These are phyloP conservation scores for Ballota nigra DNA, from an alignment of 257 asterid species.

Conservation along the genomic window DNA sequence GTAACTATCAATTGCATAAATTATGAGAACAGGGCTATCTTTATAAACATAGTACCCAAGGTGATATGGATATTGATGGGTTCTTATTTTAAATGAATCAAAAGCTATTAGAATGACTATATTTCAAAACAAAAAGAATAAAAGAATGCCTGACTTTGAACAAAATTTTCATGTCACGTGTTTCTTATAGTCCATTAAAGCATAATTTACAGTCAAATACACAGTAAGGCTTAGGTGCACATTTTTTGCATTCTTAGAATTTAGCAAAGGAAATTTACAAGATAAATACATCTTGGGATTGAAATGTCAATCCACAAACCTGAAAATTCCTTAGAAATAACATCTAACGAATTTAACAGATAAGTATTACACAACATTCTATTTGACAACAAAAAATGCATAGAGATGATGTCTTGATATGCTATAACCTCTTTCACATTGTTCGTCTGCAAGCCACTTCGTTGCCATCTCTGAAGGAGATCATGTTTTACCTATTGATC, in stretches of 20 bases:
- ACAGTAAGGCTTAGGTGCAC: neutral
- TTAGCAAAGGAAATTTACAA: too few relatives aligned
- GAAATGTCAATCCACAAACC: neutral
- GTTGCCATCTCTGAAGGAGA: neutral
- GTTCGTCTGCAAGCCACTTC: constrained; percentile 17
- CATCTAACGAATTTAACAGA: neutral
- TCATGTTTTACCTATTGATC: constrained; percentile 37
- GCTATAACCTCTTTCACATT: neutral
- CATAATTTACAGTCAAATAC: neutral
- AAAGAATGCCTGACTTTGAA: too few relatives aligned
- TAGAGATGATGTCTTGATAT: constrained; percentile 7
- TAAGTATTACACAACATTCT: neutral
- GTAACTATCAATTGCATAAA: neutral
- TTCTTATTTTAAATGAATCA: neutral
- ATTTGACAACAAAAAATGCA: constrained; percentile 8
- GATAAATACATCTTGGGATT: neutral
- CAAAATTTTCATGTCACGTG: neutral
- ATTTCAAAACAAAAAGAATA: neutral
- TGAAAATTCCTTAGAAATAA: neutral
- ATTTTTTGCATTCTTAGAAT: neutral
- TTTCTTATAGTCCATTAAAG: too few relatives aligned
- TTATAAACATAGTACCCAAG: neutral
- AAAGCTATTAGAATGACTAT: neutral
- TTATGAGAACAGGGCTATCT: neutral
- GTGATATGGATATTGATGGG: neutral